Percentiles rank a stretch among this genome's conserved stretches.
phyloP scores from a whole-genome alignment of 2,329 filamentous ascomycete genomes.

The Gaeumannomyces sp. region DNA sequence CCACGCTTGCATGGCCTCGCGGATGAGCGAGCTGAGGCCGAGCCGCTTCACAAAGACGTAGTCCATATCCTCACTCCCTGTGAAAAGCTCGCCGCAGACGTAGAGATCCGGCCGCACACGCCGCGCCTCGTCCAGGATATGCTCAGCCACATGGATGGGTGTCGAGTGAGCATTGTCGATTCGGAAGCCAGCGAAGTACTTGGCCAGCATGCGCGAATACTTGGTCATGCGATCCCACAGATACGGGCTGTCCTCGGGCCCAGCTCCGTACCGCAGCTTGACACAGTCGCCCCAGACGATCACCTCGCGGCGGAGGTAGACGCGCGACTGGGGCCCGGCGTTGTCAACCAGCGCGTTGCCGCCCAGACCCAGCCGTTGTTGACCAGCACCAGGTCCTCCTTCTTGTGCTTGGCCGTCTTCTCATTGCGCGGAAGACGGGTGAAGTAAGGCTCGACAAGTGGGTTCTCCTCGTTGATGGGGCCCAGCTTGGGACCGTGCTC shows the following conservation, averaged over 20 bases:
- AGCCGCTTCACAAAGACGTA: slow-evolving; percentile 92
- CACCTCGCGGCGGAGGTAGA: slow-evolving; percentile 93
- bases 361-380: slow-evolving; percentile 99
- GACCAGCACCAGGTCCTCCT: slow-evolving; percentile 71
- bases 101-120: slow-evolving; percentile 81
- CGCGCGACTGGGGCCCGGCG: slow-evolving; percentile 78
- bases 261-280: slow-evolving; percentile 82
- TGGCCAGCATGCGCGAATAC: slow-evolving; percentile 87
- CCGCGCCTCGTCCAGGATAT: slow-evolving; percentile 90
- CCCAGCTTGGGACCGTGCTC: slow-evolving; percentile 84
- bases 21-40: slow-evolving; percentile 83
- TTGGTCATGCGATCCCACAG: slow-evolving; percentile 94
- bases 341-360: slow-evolving; percentile 93
- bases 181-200: slow-evolving; percentile 89
- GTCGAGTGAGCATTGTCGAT: slow-evolving; percentile 99
- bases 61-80: slow-evolving; percentile 91
- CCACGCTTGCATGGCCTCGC: slow-evolving; percentile 98
- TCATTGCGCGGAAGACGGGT: slow-evolving; percentile 78
- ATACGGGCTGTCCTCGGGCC: slow-evolving; percentile 80
- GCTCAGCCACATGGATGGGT: slow-evolving; percentile 87
- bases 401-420: slow-evolving; percentile 67
- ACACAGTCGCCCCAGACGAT: slow-evolving; percentile 99
- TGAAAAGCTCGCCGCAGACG: slow-evolving; percentile 92
- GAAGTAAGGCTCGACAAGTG: slow-evolving; percentile 91
- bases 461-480: slow-evolving; percentile 67